A percentile compares a stretch with the other conserved stretches of the same genome.
phyloP scores from a whole-genome alignment of 1,284 basidiomycete genomes.

The Irpex sp. region DNA sequence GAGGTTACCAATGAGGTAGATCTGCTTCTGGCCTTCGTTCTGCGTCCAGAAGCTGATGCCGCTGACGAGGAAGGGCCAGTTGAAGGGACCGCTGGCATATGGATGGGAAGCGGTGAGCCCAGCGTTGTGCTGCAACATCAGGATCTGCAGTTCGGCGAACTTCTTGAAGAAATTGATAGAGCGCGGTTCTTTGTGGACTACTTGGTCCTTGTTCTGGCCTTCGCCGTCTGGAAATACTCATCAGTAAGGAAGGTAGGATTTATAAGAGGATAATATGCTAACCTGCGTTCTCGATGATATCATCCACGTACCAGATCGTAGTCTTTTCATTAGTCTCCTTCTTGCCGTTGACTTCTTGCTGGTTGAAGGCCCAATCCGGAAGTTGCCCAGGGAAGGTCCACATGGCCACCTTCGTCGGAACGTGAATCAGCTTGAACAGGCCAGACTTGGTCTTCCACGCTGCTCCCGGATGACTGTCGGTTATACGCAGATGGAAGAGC shows the following conservation, averaged over 20 bases:
- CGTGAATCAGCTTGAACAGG: constrained; percentile 86
- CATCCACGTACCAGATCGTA: constrained; percentile 85
- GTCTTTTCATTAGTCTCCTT: constrained; percentile 85
- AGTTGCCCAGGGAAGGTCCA: constrained; percentile 87
- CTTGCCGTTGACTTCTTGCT: constrained; percentile 98
- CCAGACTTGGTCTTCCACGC: constrained; percentile 89
- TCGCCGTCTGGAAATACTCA: constrained; percentile 48
- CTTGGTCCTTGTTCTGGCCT: constrained; percentile 40
- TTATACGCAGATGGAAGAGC: constrained; percentile 71
- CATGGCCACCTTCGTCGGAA: constrained; percentile 86
- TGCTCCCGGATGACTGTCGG: constrained; percentile 70
- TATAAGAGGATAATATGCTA: constrained; percentile 22
- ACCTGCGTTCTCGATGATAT: constrained; percentile 74
- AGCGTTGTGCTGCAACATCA: constrained; percentile 98
- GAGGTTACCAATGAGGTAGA: constrained; percentile 94
- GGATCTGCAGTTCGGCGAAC: constrained; percentile 87
- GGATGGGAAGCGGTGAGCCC: constrained; percentile 93
- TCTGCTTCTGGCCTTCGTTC: constrained; percentile 79
- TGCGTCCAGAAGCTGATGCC: constrained; percentile 99
- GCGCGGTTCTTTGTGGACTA: constrained; percentile 65
- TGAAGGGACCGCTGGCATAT: constrained; percentile 90
- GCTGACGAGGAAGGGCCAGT: constrained; percentile 95
- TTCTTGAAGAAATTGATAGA: constrained; percentile 91
- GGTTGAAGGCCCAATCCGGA: constrained; percentile 95
- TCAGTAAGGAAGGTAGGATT: constrained; percentile 4